phyloP scores from a whole-genome alignment of 768 basidiomycete species.

The Auricularia auricula-judae region DNA sequence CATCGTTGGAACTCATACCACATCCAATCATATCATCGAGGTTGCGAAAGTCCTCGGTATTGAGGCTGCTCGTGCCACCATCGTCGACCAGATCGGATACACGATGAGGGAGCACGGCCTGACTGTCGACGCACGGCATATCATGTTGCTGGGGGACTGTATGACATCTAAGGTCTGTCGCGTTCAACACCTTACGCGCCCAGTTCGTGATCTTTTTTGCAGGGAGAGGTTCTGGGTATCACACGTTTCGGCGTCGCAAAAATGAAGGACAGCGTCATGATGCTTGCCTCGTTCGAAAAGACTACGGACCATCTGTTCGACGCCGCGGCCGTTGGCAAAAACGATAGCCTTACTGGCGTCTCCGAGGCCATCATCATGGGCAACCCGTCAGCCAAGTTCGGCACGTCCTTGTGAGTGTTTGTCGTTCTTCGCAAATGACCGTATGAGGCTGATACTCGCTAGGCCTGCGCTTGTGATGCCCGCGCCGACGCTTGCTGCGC shows the following conservation, averaged over 20 bases:
- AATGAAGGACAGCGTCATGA: slow-evolving; percentile 98
- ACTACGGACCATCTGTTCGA: slow-evolving; percentile 99
- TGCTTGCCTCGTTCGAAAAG: slow-evolving; percentile 99
- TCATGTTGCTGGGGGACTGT: slow-evolving; percentile 96
- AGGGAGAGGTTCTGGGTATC: slow-evolving; percentile 97
- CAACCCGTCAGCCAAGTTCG: slow-evolving; percentile 86
- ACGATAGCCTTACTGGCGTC: slow-evolving; percentile 88
- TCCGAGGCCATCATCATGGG: slow-evolving; percentile 99
- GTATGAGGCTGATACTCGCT: slow-evolving; percentile 1
- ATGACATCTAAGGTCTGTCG: slow-evolving; percentile 89
- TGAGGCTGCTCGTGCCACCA: slow-evolving; percentile 87
- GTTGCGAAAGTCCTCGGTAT: slow-evolving; percentile 93
- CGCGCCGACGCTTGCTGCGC: slow-evolving; percentile 25
- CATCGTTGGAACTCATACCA: slow-evolving; percentile 83
- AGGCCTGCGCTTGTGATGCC: slow-evolving; percentile 31
- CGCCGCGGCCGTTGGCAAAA: slow-evolving; percentile 92
- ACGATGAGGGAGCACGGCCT: slow-evolving; percentile 97
- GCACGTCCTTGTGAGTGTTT: slow-evolving; percentile 74
- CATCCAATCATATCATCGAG: slow-evolving; percentile 96
- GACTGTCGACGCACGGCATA: slow-evolving; percentile 97
- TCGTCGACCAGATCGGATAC: slow-evolving; percentile 94
- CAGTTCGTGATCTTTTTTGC: slow-evolving; percentile 3
- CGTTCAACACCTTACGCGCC: background rate
- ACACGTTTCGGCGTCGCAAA: slow-evolving; percentile 98
- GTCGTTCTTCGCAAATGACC: background rate